phyloP scores from a whole-genome alignment of 495 filamentous ascomycete genomes.

The Aspergillus biplanus region DNA sequence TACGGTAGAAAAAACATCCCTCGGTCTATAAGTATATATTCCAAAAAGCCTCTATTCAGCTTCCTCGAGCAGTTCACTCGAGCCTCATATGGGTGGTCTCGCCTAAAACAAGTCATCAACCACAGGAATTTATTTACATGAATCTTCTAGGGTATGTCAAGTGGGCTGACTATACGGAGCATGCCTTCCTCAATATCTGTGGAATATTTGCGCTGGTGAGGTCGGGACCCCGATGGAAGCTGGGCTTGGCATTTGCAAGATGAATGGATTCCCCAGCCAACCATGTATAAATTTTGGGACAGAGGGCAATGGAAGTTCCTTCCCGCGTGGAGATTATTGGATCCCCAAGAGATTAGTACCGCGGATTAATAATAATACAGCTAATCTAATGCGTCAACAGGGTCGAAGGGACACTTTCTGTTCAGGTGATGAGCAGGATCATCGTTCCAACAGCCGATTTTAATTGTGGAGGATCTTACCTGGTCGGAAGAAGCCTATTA shows the following conservation, averaged over 20 bases:
- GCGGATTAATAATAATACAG: neutral
- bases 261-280: neutral
- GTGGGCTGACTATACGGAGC: neutral
- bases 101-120: too few relatives aligned
- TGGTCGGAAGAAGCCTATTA: too few relatives aligned
- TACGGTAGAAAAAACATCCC: too few relatives aligned
- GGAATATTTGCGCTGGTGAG: neutral
- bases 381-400: neutral
- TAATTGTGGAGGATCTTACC: conserved; percentile 3
- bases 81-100: too few relatives aligned
- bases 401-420: too few relatives aligned
- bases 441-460: neutral
- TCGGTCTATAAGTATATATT: too few relatives aligned
- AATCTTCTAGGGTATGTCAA: too few relatives aligned
- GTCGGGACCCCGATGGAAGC: neutral
- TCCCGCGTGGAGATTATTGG: neutral
- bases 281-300: neutral
- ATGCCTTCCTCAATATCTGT: neutral
- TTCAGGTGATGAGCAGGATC: neutral
- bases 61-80: too few relatives aligned
- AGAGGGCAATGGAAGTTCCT: neutral
- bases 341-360: neutral
- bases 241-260: neutral
- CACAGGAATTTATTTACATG: too few relatives aligned
- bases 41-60: too few relatives aligned